These are phyloP conservation scores for Trichosanthes truncata DNA, from an alignment of 306 rosid species.

Conservation along the genomic window DNA sequence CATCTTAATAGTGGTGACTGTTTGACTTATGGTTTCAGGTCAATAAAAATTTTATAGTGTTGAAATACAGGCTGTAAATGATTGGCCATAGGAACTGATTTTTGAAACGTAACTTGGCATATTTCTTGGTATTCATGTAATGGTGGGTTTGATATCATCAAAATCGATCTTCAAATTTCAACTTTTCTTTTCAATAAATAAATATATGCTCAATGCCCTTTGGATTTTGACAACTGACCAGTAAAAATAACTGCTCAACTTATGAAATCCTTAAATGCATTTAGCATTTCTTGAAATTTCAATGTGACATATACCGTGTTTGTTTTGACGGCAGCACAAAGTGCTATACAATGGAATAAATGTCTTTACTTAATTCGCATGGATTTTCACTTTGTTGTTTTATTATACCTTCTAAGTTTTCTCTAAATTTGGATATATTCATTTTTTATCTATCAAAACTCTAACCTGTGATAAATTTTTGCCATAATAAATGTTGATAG, in stretches of 20 bases:
- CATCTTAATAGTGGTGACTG: neutral
- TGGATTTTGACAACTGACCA: neutral
- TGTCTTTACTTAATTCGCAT: neutral
- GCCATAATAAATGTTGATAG: neutral
- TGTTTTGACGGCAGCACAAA: neutral
- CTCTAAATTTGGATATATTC: neutral
- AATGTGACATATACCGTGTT: neutral
- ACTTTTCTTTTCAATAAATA: neutral
- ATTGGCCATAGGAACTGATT: neutral
- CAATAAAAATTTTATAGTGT: neutral
- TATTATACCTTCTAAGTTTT: neutral
- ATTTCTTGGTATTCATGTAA: neutral
- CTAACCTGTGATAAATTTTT: neutral
- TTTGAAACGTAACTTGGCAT: neutral
- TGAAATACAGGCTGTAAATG: neutral
- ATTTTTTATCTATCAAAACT: neutral
- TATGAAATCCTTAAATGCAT: neutral
- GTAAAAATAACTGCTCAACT: neutral
- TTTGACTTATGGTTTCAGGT: neutral
- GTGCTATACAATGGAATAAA: neutral
- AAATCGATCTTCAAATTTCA: neutral
- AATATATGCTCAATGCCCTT: neutral
- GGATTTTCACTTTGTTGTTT: neutral
- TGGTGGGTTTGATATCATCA: neutral
- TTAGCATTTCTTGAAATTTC: neutral